Evolutionary conservation across 1,284 basidiomycete genomes (phyloP), one percentile per base, ranked within the genome.

Genomic region (Cystobasidiaceae sp.): DNA sequence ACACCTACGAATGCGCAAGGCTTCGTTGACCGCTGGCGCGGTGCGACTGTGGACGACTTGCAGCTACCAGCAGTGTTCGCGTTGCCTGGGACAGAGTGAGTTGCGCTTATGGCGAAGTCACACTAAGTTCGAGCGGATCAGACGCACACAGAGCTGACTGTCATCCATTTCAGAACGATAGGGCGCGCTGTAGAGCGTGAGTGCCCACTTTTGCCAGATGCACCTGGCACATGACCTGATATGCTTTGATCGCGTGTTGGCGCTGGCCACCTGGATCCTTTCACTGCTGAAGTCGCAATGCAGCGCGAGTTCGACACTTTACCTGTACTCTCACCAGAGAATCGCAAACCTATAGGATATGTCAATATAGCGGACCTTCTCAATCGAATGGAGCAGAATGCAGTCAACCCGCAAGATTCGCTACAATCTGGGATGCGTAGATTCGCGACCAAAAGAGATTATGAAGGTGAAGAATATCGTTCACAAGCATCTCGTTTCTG

Each of bases 31-130:
- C 48, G 60, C 21, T 64, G 52, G 51, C 37, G 61, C 19, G 61
- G 61, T 25, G 51, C 61, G 11, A 41, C 23, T 25, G 52, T 64
- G 13, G 61, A 64, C 30, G 61, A 64, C 27, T 41, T 64, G 8
- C 61, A 64, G 61, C 61, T 64, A 6, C 61, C 61, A 19, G 61
- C 61, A 25, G 61, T 52, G 15, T 64, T 64, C 45, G 61, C 61
- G 23, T 34, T 64, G 39, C 51, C 51, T 27, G 50, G 49, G 23
- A 61, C 45, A 17, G 58, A 61, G 58, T 61, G 27, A 51, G 58
- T 39, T 1, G n/a, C 9, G 25, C 27, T 23, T 32, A 25, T 8
- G 27, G n/a, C n/a, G n/a, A n/a, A n/a, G n/a, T n/a, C n/a, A n/a
- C n/a, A n/a, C n/a, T n/a, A n/a, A n/a, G n/a, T n/a, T n/a, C 49